These are phyloP conservation scores for Huiozyma sinensis DNA, from an alignment of 805 yeast genomes.

Conservation along the genomic window DNA sequence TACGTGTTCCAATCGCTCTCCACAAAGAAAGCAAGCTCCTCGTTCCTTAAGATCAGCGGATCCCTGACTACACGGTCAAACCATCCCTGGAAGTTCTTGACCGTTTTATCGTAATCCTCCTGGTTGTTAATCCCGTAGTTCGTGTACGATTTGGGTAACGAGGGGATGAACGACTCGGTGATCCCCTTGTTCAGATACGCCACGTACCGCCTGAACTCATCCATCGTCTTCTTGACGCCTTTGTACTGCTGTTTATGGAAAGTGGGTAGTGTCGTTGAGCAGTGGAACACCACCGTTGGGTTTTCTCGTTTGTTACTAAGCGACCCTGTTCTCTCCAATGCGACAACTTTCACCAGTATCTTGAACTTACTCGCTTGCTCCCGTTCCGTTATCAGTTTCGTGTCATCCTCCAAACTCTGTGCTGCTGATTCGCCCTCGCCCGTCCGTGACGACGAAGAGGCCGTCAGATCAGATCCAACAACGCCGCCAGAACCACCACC, in stretches of 20 bases:
- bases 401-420: neutral
- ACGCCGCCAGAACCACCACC: no score
- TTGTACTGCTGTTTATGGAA: slow-evolving; percentile 62
- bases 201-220: slow-evolving; percentile 67
- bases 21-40: slow-evolving; percentile 75
- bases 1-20: slow-evolving; percentile 60
- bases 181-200: slow-evolving; percentile 70
- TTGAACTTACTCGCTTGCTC: slow-evolving; percentile 20
- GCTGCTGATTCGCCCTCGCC: neutral
- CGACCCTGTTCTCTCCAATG: slow-evolving; percentile 55
- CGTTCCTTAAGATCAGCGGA: slow-evolving; percentile 77
- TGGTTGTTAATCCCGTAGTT: slow-evolving; percentile 77
- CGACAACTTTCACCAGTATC: slow-evolving; percentile 48
- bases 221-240: slow-evolving; percentile 69
- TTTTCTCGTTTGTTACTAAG: slow-evolving; percentile 50
- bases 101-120: slow-evolving; percentile 57
- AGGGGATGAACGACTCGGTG: slow-evolving; percentile 88
- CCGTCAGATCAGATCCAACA: no score
- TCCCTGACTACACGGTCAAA: slow-evolving; percentile 60
- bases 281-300: slow-evolving; percentile 70
- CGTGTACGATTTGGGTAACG: slow-evolving; percentile 66
- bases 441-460: neutral
- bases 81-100: slow-evolving; percentile 69
- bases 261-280: slow-evolving; percentile 57
- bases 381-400: slow-evolving; percentile 6